Evolutionary conservation across 2,329 filamentous ascomycete species (phyloP), one percentile per base, ranked within the genome.

Genomic region (Plenodomus tracheiphilus): DNA sequence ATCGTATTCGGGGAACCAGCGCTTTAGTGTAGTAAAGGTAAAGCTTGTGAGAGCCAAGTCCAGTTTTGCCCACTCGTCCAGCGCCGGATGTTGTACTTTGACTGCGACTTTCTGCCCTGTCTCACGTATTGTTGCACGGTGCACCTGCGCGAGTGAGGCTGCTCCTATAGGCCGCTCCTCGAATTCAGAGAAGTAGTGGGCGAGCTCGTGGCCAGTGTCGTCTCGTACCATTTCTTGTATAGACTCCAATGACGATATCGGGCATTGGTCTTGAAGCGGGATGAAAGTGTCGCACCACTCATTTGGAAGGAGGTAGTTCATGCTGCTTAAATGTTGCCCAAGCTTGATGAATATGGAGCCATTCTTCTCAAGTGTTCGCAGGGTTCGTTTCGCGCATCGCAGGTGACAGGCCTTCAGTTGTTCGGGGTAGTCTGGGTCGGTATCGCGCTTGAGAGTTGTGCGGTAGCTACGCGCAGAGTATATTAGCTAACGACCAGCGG

Each of bases 321-420:
- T 89, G 56, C 91, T 93, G 72, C 91, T 96, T 74, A 99, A 74
- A 74, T 99, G 94, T 66, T 99, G 94, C 7, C 94, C 94, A 34
- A 99, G 78, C 75, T 99, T 99, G 71, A 99, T 97, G 64, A 97
- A 99, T 56, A 99, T 96, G 21, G 93, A 96, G 20, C 95, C 94
- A 72, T 97, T 97, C 79, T 89, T 91, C 79, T 99, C 94, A 57
- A 97, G 77, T 1, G 95, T 92, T 48, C 81, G 82, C 36, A 97
- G 77, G 1, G 94, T 97, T 53, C 94, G 85, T 64, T 91, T 83
- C 22, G 94, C 94, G 75, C 94, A 99, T 72, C 94, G 84, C 70
- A 95, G 88, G 74, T 99, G 94, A 68, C 94, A 97, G 55, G 86
- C 85, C 60, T 85, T 88, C 43, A 99, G 77, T 32, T 87, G 73